These are phyloP conservation scores for Diaporthe batatas DNA, from an alignment of 2,329 filamentous ascomycete species.

Conservation along the genomic window DNA sequence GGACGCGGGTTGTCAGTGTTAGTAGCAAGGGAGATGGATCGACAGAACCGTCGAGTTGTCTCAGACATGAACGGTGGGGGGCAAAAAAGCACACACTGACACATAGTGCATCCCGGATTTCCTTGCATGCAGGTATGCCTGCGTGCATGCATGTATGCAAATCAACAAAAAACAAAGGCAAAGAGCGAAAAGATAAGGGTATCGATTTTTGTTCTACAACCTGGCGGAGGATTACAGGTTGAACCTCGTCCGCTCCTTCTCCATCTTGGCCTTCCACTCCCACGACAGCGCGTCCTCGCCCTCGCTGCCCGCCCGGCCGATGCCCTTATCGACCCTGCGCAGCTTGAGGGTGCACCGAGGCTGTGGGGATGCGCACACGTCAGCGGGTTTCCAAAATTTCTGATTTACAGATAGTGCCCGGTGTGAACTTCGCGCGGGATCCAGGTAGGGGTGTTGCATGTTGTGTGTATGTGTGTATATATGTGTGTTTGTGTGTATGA, in stretches of 20 bases:
- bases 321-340: conserved; percentile 89
- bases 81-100: not conserved
- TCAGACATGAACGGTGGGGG: not conserved
- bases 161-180: too few relatives aligned
- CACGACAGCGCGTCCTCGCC: conserved; percentile 86
- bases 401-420: not conserved
- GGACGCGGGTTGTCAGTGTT: too few relatives aligned
- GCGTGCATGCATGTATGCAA: not conserved
- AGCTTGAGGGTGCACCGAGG: conserved; percentile 78
- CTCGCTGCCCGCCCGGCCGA: conserved; percentile 76
- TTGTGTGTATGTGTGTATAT: not conserved
- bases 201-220: conserved; percentile 4
- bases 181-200: conserved; percentile 1
- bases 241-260: conserved; percentile 94
- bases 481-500: not conserved
- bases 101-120: not conserved
- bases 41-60: not conserved
- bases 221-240: conserved; percentile 72
- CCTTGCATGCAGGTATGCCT: not conserved
- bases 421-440: too few relatives aligned
- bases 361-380: conserved; percentile 12
- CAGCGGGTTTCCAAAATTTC: not conserved
- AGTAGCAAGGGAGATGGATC: not conserved
- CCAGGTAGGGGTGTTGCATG: too few relatives aligned
- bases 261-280: conserved; percentile 97